Conservation (phyloP, 306 rosid genomes). For the Coriaria nepalensis region DNA sequence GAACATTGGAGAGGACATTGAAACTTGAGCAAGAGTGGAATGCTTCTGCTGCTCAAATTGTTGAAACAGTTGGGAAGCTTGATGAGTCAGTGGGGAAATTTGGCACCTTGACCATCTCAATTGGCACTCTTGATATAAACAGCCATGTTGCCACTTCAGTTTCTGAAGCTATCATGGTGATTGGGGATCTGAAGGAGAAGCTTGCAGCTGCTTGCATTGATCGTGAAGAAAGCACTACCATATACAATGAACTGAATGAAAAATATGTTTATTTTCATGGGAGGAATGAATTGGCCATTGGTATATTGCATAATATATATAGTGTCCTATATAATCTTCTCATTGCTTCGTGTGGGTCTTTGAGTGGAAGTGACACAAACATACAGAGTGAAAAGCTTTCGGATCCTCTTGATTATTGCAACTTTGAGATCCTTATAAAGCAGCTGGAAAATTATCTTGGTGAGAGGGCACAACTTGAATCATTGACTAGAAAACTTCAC, state of each 20-base stretch:
- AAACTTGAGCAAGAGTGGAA: slow-evolving; percentile 57
- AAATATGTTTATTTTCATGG: slow-evolving; percentile 46
- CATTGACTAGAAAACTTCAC: slow-evolving; percentile 35
- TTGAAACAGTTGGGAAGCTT: slow-evolving; percentile 48
- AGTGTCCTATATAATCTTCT: slow-evolving; percentile 41
- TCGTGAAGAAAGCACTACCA: slow-evolving; percentile 28
- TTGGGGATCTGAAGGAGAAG: slow-evolving; percentile 49
- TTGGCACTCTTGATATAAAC: slow-evolving; percentile 10
- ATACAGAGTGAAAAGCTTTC: slow-evolving; percentile 27
- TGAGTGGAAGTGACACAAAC: slow-evolving; percentile 32
- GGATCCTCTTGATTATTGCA: slow-evolving; percentile 48
- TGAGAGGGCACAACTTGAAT: slow-evolving; percentile 49
- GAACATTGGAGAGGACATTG: slow-evolving; percentile 37
- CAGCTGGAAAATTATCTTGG: slow-evolving; percentile 33
- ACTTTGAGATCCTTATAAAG: slow-evolving; percentile 37
- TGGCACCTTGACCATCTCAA: slow-evolving; percentile 17
- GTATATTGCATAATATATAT: slow-evolving; percentile 36
- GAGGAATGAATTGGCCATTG: slow-evolving; percentile 45
- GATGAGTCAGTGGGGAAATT: slow-evolving; percentile 38
- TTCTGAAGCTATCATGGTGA: slow-evolving; percentile 39
- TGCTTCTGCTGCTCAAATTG: slow-evolving; percentile 29
- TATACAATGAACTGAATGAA: slow-evolving; percentile 39
- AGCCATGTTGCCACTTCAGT: slow-evolving; percentile 38
- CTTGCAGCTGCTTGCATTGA: slow-evolving; percentile 44
- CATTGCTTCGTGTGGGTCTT: slow-evolving; percentile 25